A percentile compares a stretch with the other conserved stretches of the same genome.
Conservation (phyloP, 257 asterid species). For the Scutellaria galericulata region DNA sequence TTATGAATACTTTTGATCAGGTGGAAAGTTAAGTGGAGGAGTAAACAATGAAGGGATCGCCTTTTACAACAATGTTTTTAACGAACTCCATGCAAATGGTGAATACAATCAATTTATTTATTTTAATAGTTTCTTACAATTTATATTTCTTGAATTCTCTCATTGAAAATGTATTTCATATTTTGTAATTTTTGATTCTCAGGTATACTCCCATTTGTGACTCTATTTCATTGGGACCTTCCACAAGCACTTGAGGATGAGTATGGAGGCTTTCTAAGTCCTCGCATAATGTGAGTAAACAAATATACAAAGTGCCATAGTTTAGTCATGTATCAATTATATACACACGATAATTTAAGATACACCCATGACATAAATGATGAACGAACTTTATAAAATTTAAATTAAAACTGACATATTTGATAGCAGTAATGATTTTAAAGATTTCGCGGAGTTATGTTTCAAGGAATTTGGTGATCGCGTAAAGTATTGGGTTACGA, state of each 20-base stretch:
- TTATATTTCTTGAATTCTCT: not conserved
- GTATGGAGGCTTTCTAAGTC: conserved; percentile 68
- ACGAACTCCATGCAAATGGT: conserved; percentile 63
- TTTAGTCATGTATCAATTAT: no score
- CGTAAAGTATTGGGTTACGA: conserved; percentile 59
- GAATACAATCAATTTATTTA: not conserved
- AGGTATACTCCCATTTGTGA: conserved; percentile 66
- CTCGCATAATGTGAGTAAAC: conserved; percentile 52
- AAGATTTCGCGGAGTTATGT: conserved; percentile 53
- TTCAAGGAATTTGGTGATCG: conserved; percentile 67
- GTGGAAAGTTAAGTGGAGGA: conserved; percentile 62
- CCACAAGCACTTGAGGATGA: conserved; percentile 83
- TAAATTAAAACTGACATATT: not conserved
- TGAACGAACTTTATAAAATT: not conserved
- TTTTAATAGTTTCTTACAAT: not conserved
- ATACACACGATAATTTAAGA: no score
- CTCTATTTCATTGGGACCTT: conserved; percentile 76
- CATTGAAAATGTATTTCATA: not conserved
- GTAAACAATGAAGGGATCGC: conserved; percentile 62
- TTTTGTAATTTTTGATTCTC: not conserved
- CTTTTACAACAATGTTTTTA: conserved; percentile 59
- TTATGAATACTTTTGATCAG: conserved; percentile 27
- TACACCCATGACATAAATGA: no score
- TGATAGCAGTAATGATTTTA: conserved; percentile 53
- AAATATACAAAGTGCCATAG: no score